Evolutionary conservation across 202 grass and related monocot species (phyloP), one percentile per base, ranked within the genome.

Genomic region (Setaria viridis): DNA sequence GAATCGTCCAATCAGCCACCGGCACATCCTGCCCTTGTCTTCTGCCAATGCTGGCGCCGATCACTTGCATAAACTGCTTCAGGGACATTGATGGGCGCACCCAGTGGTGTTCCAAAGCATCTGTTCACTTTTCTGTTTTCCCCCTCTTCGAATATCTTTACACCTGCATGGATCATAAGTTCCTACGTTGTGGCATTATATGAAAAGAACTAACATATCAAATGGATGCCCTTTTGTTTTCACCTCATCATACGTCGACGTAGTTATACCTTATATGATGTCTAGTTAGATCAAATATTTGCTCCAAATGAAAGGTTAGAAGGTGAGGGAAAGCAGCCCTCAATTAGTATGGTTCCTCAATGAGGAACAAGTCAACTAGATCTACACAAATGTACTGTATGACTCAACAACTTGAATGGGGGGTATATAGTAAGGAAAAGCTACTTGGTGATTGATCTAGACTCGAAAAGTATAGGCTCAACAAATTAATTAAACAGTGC

Each of bases 1-100:
- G 39, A 75, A 78, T 68, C 47, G 62, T 53, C 85, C 50, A 87
- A 90, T 62, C 68, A 74, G 60, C 47, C 50, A 20, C 57, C 8
- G 20, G 57, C 67, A 73, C 66, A 62, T 41, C 37, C 39, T 78
- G 13, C 9, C 46, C 5, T 72, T 19, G 47, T 30, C 32, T 64
- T 35, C 29, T 71, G 49, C 20, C 30, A 45, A 11, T 78, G 37
- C n/a, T 59, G 21, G 10, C 74, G 83, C 47, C 49, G 50, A 74
- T 64, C 73, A 54, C n/a, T 34, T 73, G 66, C 45, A 50, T 25
- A 45, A 79, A 67, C 79, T 74, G 67, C 73, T 79, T 19, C 15
- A 73, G 66, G 72, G 12, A 90, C 87, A 57, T 1, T 68, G 3
- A 65, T 65, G 9, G 50, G 13, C 37, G 19, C 47, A 25, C 58